Evolutionary conservation across 352 stramenopile species (phyloP).

Genomic region (Phytophthora constricta): DNA sequence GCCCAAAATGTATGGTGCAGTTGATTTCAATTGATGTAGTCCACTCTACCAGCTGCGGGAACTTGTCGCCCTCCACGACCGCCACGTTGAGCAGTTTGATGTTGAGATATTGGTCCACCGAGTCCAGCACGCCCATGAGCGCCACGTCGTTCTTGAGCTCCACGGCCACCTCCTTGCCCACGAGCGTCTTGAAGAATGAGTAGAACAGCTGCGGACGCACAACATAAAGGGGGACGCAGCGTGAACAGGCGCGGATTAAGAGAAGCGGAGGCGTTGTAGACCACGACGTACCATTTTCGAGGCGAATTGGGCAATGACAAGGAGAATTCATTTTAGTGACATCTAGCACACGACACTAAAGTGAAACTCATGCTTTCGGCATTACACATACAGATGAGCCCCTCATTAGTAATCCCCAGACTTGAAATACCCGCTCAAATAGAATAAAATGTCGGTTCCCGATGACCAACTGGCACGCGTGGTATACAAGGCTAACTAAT

Average conservation of each 20-base stretch:
- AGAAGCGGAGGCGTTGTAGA: constrained; percentile 4
- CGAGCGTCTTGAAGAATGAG: constrained; percentile 99
- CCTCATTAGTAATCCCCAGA: too few species aligned
- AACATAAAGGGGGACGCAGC: constrained; percentile 10
- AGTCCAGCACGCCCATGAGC: constrained; percentile 96
- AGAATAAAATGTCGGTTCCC: too few species aligned
- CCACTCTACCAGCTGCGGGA: constrained; percentile 92
- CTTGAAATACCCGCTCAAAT: too few species aligned
- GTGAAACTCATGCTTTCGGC: too few species aligned
- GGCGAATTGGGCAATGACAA: too few species aligned
- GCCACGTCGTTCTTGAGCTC: constrained; percentile 99
- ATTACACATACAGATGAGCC: too few species aligned
- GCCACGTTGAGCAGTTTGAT: constrained; percentile 97
- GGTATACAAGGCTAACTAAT: too few species aligned
- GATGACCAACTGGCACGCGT: too few species aligned
- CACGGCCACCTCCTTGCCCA: constrained; percentile 97
- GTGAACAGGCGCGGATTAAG: neutral
- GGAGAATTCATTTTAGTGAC: too few species aligned
- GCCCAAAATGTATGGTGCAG: neutral
- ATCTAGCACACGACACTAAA: too few species aligned
- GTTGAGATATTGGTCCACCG: constrained; percentile 99
- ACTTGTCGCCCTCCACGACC: constrained; percentile 96
- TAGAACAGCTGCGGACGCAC: constrained; percentile 91
- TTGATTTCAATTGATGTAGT: neutral
- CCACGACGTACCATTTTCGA: constrained; percentile 29